Conservation (phyloP, 2,329 filamentous ascomycete genomes). For the Trichoderma koningii region DNA sequence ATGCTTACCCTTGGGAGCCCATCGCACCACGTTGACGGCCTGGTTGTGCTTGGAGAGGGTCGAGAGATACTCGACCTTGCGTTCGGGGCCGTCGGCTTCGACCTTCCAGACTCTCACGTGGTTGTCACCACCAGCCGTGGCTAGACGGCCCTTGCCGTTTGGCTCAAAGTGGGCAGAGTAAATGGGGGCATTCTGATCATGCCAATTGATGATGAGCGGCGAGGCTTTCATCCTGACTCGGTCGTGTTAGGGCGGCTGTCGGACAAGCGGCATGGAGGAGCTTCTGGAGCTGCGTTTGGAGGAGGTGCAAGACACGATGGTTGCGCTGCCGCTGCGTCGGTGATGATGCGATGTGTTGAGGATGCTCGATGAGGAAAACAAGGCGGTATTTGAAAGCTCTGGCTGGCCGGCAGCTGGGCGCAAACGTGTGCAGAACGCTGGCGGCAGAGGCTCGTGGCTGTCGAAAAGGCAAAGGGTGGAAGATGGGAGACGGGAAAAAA, state of each 20-base stretch:
- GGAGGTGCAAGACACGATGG: neutral
- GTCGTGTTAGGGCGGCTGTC: constrained; percentile 33
- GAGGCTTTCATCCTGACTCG: constrained; percentile 81
- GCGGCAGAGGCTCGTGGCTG: constrained; percentile 18
- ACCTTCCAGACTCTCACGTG: constrained; percentile 96
- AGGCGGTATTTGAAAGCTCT: neutral
- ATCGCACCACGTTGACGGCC: constrained; percentile 96
- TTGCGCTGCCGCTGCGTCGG: neutral
- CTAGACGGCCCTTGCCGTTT: constrained; percentile 84
- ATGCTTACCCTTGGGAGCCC: constrained; percentile 81
- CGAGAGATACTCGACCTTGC: constrained; percentile 87
- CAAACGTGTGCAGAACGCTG: constrained; percentile 16
- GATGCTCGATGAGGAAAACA: neutral
- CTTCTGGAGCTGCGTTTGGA: neutral
- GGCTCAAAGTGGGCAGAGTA: constrained; percentile 98
- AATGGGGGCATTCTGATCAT: constrained; percentile 93
- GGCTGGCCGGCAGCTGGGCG: constrained; percentile 8
- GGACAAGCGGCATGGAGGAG: constrained; percentile 38
- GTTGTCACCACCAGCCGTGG: constrained; percentile 93
- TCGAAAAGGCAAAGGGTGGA: constrained; percentile 14
- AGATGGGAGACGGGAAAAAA: neutral
- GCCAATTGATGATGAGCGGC: constrained; percentile 97
- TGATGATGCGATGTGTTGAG: neutral
- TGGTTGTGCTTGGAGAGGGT: constrained; percentile 93
- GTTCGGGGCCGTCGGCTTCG: constrained; percentile 79